phyloP scores from a whole-genome alignment of 768 basidiomycete genomes.

The Clitopilus passeckerianus region DNA sequence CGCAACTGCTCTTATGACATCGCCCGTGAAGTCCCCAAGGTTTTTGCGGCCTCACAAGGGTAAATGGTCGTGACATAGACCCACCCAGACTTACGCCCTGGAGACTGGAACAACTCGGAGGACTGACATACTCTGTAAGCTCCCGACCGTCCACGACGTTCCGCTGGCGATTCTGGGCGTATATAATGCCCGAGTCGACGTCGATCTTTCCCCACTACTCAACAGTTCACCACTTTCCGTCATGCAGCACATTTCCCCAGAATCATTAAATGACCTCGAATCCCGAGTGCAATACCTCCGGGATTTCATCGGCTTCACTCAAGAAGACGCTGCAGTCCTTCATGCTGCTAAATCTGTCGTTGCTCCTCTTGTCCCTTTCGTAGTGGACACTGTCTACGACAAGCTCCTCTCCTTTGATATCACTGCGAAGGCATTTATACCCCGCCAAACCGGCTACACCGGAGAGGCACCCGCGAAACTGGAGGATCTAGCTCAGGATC shows the following conservation, averaged over 20 bases:
- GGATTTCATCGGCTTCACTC: constrained; percentile 38
- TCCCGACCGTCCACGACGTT: not conserved
- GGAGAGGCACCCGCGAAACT: constrained; percentile 31
- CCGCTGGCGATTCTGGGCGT: not conserved
- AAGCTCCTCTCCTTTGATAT: constrained; percentile 42
- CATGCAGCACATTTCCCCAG: constrained; percentile 22
- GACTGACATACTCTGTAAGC: not conserved
- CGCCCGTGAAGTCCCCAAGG: not conserved
- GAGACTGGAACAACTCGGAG: not conserved
- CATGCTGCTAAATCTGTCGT: constrained; percentile 35
- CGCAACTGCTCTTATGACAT: not conserved
- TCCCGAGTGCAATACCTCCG: constrained; percentile 38
- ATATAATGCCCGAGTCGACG: not conserved
- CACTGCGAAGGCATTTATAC: constrained; percentile 31
- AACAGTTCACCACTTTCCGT: not conserved
- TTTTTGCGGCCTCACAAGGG: not conserved
- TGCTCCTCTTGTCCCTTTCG: constrained; percentile 33
- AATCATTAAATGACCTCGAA: constrained; percentile 24
- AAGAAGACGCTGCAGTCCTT: constrained; percentile 34
- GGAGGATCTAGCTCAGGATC: constrained; percentile 33
- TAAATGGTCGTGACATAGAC: not conserved
- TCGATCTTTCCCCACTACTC: not conserved
- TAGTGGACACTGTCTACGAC: constrained; percentile 41
- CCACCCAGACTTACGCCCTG: not conserved
- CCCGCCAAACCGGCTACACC: constrained; percentile 33